phyloP scores from a whole-genome alignment of 768 basidiomycete species.

The Tylopilus vinaceipallidus region DNA sequence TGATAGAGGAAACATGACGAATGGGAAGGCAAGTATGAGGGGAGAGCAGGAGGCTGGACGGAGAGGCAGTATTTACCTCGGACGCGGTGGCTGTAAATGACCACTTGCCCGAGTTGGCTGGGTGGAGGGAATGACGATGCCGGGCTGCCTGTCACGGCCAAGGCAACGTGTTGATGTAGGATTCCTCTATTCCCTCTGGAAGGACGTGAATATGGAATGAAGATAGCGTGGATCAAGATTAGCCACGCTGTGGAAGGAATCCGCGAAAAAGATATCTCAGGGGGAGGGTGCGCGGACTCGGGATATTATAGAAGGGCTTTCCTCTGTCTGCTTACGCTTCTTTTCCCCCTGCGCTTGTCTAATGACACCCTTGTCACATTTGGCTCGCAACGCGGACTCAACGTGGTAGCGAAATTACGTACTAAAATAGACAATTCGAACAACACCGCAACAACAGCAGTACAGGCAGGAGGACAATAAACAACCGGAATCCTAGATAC shows the following conservation, averaged over 20 bases:
- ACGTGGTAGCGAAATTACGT: constrained; percentile 31
- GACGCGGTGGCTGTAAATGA: constrained; percentile 32
- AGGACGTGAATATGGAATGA: constrained; percentile 27
- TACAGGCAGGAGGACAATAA: constrained; percentile 11
- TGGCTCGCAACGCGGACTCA: constrained; percentile 14
- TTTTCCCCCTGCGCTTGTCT: constrained; percentile 4
- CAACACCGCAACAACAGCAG: constrained; percentile 3
- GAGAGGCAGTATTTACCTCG: constrained; percentile 31
- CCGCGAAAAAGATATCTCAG: constrained; percentile 14
- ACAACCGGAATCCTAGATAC: constrained; percentile 6
- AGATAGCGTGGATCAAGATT: constrained; percentile 32
- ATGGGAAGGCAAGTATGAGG: constrained; percentile 13
- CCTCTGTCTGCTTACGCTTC: background rate
- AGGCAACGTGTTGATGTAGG: constrained; percentile 34
- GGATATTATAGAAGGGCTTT: constrained; percentile 14
- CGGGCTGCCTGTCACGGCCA: constrained; percentile 31
- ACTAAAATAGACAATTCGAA: constrained; percentile 9
- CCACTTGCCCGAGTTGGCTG: constrained; percentile 32
- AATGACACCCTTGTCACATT: background rate
- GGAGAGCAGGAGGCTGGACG: constrained; percentile 8
- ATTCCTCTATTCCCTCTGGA: constrained; percentile 20
- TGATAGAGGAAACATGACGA: constrained; percentile 30
- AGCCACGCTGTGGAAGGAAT: constrained; percentile 20
- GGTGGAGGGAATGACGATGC: constrained; percentile 26
- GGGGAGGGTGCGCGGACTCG: constrained; percentile 14